Evolutionary conservation across 345 rosid species (phyloP).

Genomic region (Eucalyptus pauciflora): DNA sequence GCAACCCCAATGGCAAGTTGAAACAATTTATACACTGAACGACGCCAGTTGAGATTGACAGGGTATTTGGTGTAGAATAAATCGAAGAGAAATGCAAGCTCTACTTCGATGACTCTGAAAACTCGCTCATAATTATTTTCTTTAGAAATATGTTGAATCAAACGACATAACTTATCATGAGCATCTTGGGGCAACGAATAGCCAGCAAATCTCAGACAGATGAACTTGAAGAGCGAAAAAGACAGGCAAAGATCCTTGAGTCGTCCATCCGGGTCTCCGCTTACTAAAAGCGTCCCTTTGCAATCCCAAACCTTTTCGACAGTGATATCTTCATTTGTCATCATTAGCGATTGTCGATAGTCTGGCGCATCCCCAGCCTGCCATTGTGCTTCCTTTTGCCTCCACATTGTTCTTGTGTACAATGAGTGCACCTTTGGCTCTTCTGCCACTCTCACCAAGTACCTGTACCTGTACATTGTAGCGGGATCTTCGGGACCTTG

Average conservation of each 20-base stretch:
- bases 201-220: neutral
- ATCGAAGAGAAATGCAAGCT: neutral
- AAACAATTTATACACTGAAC: fast-evolving
- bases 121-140: neutral
- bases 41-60: neutral
- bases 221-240: neutral
- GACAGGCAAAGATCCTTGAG: neutral
- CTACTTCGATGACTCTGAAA: neutral
- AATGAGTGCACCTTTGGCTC: neutral
- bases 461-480: neutral
- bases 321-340: neutral
- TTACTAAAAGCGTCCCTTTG: no score
- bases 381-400: neutral
- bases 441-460: neutral
- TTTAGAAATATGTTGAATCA: neutral
- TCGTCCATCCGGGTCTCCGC: fast-evolving
- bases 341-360: no score
- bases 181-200: neutral
- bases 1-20: neutral
- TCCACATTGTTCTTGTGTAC: fast-evolving
- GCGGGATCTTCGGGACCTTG: no score
- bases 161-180: fast-evolving
- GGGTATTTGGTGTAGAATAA: neutral
- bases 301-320: neutral
- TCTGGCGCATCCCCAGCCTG: no score